A percentile compares a stretch with the other conserved stretches of the same genome.
These are phyloP conservation scores for Ogataea ramenticola DNA, from an alignment of 805 yeast species.

Conservation along the genomic window DNA sequence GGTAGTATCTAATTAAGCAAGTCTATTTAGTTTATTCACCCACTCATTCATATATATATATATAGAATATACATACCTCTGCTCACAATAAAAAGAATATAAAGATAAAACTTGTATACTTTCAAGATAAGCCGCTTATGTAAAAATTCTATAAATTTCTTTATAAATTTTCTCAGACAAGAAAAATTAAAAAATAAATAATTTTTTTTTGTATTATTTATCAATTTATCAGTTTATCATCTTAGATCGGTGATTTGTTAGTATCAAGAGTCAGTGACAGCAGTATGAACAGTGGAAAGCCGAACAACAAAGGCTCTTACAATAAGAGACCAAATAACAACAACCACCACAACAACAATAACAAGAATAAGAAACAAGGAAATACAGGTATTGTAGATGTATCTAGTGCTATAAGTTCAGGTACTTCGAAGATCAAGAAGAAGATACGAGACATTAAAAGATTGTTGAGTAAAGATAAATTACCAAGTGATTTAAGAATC, in stretches of 20 bases:
- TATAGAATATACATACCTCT: background rate
- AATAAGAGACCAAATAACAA: no score
- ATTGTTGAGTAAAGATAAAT: slow-evolving; percentile 46
- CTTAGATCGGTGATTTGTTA: no score
- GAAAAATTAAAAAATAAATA: no score
- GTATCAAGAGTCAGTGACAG: no score
- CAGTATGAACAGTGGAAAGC: no score
- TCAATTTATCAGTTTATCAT: no score
- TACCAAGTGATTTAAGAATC: slow-evolving; percentile 48
- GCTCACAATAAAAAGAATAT: background rate
- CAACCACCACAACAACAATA: background rate
- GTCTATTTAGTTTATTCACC: background rate
- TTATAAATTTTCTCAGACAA: no score
- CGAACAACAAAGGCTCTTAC: no score
- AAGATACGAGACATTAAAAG: slow-evolving; percentile 84
- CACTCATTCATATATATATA: background rate
- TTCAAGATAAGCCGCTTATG: no score
- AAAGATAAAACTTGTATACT: no score
- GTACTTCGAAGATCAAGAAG: slow-evolving; percentile 56
- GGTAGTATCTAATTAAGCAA: slow-evolving; percentile 32
- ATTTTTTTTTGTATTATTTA: no score
- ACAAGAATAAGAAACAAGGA: background rate
- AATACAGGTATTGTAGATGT: slow-evolving; percentile 17
- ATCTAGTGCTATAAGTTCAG: slow-evolving; percentile 21
- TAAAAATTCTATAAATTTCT: no score